These are phyloP conservation scores for Tricholomella constricta DNA, from an alignment of 768 basidiomycete genomes.

Conservation along the genomic window DNA sequence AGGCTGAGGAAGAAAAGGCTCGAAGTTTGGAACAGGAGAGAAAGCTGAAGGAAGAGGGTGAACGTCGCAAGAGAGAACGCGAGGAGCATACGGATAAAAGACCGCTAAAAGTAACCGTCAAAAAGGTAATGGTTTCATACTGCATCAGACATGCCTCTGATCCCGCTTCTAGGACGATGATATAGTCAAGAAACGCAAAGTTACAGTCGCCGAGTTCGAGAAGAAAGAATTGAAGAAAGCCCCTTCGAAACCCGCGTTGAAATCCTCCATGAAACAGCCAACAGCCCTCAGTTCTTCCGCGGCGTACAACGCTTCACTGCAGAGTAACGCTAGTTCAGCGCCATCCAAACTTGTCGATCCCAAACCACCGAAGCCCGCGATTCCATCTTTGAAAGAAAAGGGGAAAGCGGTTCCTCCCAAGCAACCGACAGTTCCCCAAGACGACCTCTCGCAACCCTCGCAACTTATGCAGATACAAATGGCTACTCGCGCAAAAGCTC, in stretches of 20 bases:
- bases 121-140: constrained; percentile 48
- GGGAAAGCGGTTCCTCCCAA: constrained; percentile 41
- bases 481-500: constrained; percentile 70
- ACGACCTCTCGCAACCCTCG: constrained; percentile 60
- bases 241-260: constrained; percentile 52
- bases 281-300: constrained; percentile 38
- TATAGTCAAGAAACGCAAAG: constrained; percentile 68
- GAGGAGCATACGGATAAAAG: constrained; percentile 77
- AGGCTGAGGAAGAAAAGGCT: constrained; percentile 75
- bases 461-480: constrained; percentile 66
- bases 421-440: constrained; percentile 39
- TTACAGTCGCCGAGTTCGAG: constrained; percentile 52
- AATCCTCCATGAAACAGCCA: constrained; percentile 43
- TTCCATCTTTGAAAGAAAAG: constrained; percentile 44
- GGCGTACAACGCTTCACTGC: constrained; percentile 40
- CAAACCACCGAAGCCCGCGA: constrained; percentile 30
- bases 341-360: constrained; percentile 37
- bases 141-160: not conserved
- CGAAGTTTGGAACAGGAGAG: constrained; percentile 67
- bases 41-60: constrained; percentile 71
- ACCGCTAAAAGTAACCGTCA: constrained; percentile 52
- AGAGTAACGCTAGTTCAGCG: constrained; percentile 27
- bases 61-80: constrained; percentile 79
- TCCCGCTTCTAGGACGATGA: constrained; percentile 60
- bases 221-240: constrained; percentile 62